Conservation (phyloP, 768 basidiomycete species). For the Pisolithus albus region DNA sequence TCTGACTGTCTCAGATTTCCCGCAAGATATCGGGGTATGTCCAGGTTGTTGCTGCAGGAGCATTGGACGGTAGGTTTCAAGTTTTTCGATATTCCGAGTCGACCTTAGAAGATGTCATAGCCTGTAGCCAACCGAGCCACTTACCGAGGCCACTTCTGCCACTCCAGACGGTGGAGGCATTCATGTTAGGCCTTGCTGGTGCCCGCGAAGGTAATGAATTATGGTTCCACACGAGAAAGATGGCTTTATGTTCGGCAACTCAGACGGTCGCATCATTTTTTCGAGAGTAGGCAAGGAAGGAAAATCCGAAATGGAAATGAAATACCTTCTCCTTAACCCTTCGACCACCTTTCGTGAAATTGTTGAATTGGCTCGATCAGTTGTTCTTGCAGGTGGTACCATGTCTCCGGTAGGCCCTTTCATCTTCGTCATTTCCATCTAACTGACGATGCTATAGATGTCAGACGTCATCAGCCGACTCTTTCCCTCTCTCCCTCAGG, state of each 20-base stretch:
- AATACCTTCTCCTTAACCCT: constrained; percentile 91
- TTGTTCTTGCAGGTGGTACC: constrained; percentile 93
- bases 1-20: constrained; percentile 41
- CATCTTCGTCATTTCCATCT: background rate
- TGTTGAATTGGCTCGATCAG: constrained; percentile 68
- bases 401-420: constrained; percentile 83
- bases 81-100: background rate
- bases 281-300: constrained; percentile 34
- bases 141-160: constrained; percentile 55
- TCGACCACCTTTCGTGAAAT: constrained; percentile 81
- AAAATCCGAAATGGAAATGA: constrained; percentile 53
- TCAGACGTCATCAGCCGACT: constrained; percentile 81
- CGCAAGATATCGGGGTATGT: constrained; percentile 83
- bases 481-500: constrained; percentile 55
- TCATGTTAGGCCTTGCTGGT: constrained; percentile 70
- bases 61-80: constrained; percentile 20
- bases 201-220: constrained; percentile 56
- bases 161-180: constrained; percentile 72
- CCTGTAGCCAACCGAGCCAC: background rate
- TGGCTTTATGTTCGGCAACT: background rate
- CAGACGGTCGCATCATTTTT: constrained; percentile 75
- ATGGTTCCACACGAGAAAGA: background rate
- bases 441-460: constrained; percentile 44
- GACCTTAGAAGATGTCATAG: constrained; percentile 7
- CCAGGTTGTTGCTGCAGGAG: constrained; percentile 48